Base-by-base conservation (phyloP, 2,329 filamentous ascomycete species). In the Ceratocystis diversiconidia region DNA sequence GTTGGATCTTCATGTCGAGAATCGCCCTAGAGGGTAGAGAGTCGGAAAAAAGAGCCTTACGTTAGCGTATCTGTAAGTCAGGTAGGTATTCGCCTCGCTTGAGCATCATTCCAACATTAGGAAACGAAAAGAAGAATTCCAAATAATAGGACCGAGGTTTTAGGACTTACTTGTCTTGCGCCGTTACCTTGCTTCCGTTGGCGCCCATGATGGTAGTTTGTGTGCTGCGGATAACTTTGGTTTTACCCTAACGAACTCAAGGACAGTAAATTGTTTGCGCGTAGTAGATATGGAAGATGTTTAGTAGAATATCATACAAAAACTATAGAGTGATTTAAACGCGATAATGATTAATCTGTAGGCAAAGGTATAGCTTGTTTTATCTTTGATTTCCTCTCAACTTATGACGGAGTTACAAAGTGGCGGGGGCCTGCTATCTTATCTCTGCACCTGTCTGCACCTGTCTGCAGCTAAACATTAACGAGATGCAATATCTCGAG, bases 1-100 rank as follows among this genome's bases (percentile, higher is more conserved):
- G 92, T 79, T 97, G 92, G 76, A 85, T 90, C 79, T 97, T 97
- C 79, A 97, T 88, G 77, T 97, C 92, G 72, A 97, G 87, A 76
- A 97, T 96, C 68, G 92, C 92, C 79, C 92, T 96, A 73, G 15
- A 57, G 8, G 1, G 52, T 8, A 12, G 22, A 57, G 52, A 10
- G 30, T 5, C 22, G 22, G 5, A 32, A 12, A 15, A 48, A 22
- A 55, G 41, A 10, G 25, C 59, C 25, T 32, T 60, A 19, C 5
- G 62, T 59, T 32, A 63, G 61, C 22, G 30, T 30, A 17, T 5
- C 15, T 57, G 25, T 1, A 30, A 41, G 36, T 15, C 36, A 15
- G 36, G 1, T 41, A 41, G 36, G 10, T 41, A 41, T 41, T 15
- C 2, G 5, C 22, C 52, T 30, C 2, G n/a, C 46, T 36, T 43